phyloP scores from a whole-genome alignment of 1,284 basidiomycete species.

The Cryptococcus sp. region DNA sequence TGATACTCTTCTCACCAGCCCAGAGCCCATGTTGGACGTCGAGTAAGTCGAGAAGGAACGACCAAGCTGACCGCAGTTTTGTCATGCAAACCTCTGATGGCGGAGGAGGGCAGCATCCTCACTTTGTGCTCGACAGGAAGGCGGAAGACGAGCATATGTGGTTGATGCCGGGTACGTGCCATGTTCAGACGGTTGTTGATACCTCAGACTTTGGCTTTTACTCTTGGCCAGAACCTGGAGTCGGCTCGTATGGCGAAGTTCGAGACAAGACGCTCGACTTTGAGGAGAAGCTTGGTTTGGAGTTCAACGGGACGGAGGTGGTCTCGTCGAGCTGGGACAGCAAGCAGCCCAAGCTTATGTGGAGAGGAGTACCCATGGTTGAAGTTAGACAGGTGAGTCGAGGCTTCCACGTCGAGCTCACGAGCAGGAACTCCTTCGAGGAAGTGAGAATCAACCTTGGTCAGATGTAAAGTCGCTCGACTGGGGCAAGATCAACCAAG shows the following conservation, averaged over 20 bases:
- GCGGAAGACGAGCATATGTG: constrained; percentile 23
- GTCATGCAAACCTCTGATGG: constrained; percentile 36
- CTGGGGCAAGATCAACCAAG: constrained; percentile 27
- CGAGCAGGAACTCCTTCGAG: constrained; percentile 29
- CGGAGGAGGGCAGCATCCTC: constrained; percentile 20
- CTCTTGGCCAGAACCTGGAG: constrained; percentile 42
- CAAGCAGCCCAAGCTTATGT: constrained; percentile 38
- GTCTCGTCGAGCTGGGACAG: constrained; percentile 24
- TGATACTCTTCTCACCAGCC: constrained; percentile 28
- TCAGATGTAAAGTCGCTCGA: constrained; percentile 26
- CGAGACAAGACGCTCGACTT: constrained; percentile 25
- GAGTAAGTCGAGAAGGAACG: constrained; percentile 20
- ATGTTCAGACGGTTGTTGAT: too few relatives aligned
- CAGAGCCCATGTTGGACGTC: constrained; percentile 39
- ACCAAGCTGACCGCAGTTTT: constrained; percentile 17
- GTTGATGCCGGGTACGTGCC: constrained; percentile 38
- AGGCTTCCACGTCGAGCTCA: neutral
- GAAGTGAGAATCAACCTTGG: constrained; percentile 25
- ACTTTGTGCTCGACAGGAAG: constrained; percentile 27
- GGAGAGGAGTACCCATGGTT: constrained; percentile 38
- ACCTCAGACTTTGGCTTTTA: constrained; percentile 40
- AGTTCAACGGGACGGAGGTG: constrained; percentile 3
- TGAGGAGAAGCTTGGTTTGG: constrained; percentile 19
- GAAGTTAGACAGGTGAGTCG: constrained; percentile 30
- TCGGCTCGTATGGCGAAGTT: constrained; percentile 33